Evolutionary conservation across 2,329 filamentous ascomycete genomes (phyloP), one percentile per base, ranked within the genome.

Genomic region (Phoma sp.): DNA sequence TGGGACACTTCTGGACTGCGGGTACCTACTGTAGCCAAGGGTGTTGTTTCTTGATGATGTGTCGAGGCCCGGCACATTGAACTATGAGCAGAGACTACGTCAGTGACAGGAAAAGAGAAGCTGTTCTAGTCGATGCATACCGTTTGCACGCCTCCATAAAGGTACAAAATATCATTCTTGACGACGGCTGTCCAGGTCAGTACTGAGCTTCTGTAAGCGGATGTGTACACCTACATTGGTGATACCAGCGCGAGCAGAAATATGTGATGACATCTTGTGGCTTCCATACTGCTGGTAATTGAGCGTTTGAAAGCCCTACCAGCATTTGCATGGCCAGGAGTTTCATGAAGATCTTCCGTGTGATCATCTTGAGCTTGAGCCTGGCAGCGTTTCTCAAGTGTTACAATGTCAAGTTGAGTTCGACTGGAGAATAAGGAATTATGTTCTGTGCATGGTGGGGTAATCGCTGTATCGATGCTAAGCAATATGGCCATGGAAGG

Each of bases 61-160:
- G 18, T 47, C 17, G 10, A 30, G 15, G 4, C 21, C 15, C 11
- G 33, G 40, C 12, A 23, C 18, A 23, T 23, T 33, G 12, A 33
- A 43, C 28, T 32, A 15, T 28, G 33, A 28, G 12, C 14, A n/a
- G 11, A 39, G 37, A 18, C 18, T 20, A 20, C 18, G 7, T 40
- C 15, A 40, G 37, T 29, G 7, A 5, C 30, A 5, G 15, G 3
- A 25, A 40, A 26, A 21, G 4, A 20, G 26, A 36, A 6, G 37
- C 45, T 52, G 25, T n/a, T 28, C 2, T 4, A 51, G 51, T 53
- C 5, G 20, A 30, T 10, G 11, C 33, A 15, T 47, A 38, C 43
- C 7, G 57, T 62, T 33, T 65, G 42, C 9, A 61, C 42, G 5
- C 61, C 60, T 18, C 61, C 60, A 42, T 62, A 57, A 11, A 65